These are phyloP conservation scores for Torulaspora globosa DNA, from an alignment of 1,139 yeast species.

Conservation along the genomic window DNA sequence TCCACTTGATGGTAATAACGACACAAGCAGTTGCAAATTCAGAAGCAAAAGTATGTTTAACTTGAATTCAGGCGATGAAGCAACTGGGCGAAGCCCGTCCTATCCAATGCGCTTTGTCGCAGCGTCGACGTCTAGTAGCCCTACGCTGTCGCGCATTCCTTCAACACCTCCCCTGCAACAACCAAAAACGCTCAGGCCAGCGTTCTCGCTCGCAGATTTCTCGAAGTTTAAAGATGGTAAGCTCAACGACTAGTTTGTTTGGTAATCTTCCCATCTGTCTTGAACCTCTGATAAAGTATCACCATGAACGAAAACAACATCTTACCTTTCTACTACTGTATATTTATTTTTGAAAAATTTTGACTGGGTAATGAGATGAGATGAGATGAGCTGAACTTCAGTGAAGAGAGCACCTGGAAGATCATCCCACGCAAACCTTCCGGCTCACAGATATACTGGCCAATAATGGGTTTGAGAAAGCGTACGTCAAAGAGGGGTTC, in stretches of 20 bases:
- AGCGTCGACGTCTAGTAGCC: constrained; percentile 5
- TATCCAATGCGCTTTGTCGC: constrained; percentile 10
- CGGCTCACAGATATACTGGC: not conserved
- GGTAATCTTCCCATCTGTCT: not conserved
- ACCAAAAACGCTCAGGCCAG: constrained; percentile 22
- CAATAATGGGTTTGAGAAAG: constrained; percentile 37
- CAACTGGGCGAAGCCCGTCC: constrained; percentile 8
- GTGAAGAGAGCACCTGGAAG: not conserved
- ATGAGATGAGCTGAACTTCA: constrained; percentile 11
- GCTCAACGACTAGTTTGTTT: constrained; percentile 10
- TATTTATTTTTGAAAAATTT: constrained; percentile 17
- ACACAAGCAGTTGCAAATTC: constrained; percentile 21
- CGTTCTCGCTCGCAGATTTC: constrained; percentile 34
- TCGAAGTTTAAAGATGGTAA: constrained; percentile 25
- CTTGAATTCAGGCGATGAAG: constrained; percentile 19
- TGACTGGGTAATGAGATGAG: constrained; percentile 25
- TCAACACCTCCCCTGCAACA: constrained; percentile 12
- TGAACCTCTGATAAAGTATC: not conserved
- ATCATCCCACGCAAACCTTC: not conserved
- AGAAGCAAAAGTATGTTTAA: constrained; percentile 33
- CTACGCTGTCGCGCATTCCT: constrained; percentile 7
- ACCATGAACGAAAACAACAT: not conserved
- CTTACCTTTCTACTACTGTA: not conserved
- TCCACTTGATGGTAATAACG: constrained; percentile 10
- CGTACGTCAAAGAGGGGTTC: constrained; percentile 61